Evolutionary conservation across 2,329 filamentous ascomycete genomes (phyloP).

Genomic region (Pseudocercospora vitis): DNA sequence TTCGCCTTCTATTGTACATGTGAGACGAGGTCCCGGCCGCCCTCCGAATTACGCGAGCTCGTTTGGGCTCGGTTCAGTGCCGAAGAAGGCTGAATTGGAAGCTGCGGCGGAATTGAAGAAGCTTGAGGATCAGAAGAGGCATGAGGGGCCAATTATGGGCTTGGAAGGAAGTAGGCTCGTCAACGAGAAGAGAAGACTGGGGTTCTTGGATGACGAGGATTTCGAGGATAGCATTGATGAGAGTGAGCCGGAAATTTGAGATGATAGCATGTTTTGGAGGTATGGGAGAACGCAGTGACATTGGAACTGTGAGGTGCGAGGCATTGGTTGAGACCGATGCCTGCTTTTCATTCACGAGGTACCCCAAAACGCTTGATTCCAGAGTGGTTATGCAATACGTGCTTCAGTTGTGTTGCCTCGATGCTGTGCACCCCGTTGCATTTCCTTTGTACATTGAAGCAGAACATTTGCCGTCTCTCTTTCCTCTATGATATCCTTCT

Average conservation of each 20-base stretch:
- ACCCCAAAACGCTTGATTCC: no score
- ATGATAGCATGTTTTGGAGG: neutral
- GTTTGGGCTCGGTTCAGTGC: neutral
- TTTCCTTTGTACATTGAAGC: no score
- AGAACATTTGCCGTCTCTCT: no score
- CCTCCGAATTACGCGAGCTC: slow-evolving; percentile 10
- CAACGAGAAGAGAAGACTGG: slow-evolving; percentile 51
- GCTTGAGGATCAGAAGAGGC: slow-evolving; percentile 51
- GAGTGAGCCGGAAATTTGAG: slow-evolving; percentile 22
- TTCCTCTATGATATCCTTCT: no score
- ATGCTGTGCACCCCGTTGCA: no score
- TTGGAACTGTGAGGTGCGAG: no score
- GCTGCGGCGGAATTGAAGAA: slow-evolving; percentile 49
- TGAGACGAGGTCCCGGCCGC: slow-evolving; percentile 11
- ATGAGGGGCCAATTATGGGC: slow-evolving; percentile 56
- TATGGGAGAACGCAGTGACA: no score
- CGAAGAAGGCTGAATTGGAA: slow-evolving; percentile 43
- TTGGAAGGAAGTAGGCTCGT: slow-evolving; percentile 54
- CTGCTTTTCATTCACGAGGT: no score
- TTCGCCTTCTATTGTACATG: no score
- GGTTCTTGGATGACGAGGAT: slow-evolving; percentile 54
- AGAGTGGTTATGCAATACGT: no score
- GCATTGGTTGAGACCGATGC: neutral
- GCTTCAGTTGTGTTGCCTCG: no score
- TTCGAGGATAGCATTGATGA: slow-evolving; percentile 45